phyloP scores from a whole-genome alignment of 345 rosid species.

The Salix caprea region DNA sequence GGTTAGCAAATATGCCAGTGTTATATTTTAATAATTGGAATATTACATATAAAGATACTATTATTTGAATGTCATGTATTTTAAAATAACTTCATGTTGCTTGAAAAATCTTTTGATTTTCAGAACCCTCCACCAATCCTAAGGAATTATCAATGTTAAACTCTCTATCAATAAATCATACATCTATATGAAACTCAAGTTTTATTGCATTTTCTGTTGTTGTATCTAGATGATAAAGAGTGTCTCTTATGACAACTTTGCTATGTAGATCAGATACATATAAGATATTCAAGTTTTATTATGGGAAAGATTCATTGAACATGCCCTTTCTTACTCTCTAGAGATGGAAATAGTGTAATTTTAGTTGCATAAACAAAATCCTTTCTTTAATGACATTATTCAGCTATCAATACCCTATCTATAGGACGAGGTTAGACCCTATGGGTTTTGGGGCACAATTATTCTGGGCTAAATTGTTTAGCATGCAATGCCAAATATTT shows the following conservation, averaged over 20 bases:
- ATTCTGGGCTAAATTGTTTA: background rate
- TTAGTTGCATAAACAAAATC: background rate
- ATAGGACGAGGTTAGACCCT: background rate
- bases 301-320: too few relatives aligned
- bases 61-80: too few relatives aligned
- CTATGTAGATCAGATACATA: background rate
- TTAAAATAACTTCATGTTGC: too few relatives aligned
- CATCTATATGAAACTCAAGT: too few relatives aligned
- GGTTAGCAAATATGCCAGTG: too few relatives aligned
- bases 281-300: too few relatives aligned
- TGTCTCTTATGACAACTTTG: background rate
- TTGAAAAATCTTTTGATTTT: too few relatives aligned
- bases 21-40: too few relatives aligned
- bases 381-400: background rate
- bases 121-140: too few relatives aligned
- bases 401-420: background rate
- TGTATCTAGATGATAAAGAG: background rate
- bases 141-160: too few relatives aligned
- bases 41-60: too few relatives aligned
- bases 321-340: background rate
- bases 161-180: too few relatives aligned
- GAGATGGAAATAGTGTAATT: background rate
- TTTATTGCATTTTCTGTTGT: background rate
- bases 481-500: background rate
- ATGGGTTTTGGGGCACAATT: background rate